Evolutionary conservation across 441 rosid species (phyloP).

Genomic region (Mallotus japonicus): DNA sequence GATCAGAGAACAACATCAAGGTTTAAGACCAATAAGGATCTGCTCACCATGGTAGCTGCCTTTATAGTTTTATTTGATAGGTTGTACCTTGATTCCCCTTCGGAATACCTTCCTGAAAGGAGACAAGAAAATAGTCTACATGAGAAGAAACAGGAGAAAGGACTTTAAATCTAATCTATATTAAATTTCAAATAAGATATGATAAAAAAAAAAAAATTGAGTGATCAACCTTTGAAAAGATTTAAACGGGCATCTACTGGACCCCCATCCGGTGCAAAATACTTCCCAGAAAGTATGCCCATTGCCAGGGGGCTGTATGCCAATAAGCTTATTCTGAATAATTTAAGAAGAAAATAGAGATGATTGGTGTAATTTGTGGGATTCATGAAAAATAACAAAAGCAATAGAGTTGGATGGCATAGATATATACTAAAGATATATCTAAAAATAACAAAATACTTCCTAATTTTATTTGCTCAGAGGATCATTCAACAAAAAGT

Average conservation of each 20-base stretch:
- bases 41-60: slow-evolving; percentile 44
- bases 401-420: neutral
- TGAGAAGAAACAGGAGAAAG: neutral
- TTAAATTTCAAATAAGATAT: neutral
- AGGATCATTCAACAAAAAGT: neutral
- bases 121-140: slow-evolving; percentile 10
- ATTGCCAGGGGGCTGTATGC: slow-evolving; percentile 68
- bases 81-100: slow-evolving; percentile 62
- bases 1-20: neutral
- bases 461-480: neutral
- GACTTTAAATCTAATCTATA: neutral
- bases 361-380: neutral
- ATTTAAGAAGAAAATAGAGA: slow-evolving; percentile 5
- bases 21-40: slow-evolving; percentile 11
- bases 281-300: slow-evolving; percentile 73
- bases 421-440: neutral
- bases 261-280: slow-evolving; percentile 45
- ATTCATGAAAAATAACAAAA: slow-evolving; percentile 3
- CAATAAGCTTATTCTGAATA: slow-evolving; percentile 45
- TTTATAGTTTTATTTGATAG: slow-evolving; percentile 34
- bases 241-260: slow-evolving; percentile 56
- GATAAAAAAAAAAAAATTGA: slow-evolving; percentile 8
- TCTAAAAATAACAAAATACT: too few species aligned
- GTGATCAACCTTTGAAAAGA: slow-evolving; percentile 46
- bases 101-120: slow-evolving; percentile 50